Conservation (phyloP, 352 stramenopile genomes). For the Globisporangium solare region DNA sequence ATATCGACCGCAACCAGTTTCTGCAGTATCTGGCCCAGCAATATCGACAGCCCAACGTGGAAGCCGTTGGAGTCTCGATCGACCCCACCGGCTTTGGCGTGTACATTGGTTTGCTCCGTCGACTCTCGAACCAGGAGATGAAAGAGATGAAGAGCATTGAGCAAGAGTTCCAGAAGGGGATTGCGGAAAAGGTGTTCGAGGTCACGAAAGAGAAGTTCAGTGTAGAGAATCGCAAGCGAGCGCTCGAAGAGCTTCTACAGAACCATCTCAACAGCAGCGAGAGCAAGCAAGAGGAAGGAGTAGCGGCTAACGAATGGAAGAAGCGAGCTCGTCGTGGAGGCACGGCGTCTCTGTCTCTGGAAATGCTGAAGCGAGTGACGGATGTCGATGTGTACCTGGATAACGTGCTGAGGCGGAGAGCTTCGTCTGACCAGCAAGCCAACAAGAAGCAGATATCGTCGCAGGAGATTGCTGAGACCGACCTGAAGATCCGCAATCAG, state of each 20-base stretch:
- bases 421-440: constrained; percentile 25
- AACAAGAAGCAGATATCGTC: constrained; percentile 48
- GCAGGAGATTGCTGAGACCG: constrained; percentile 64
- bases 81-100: constrained; percentile 61
- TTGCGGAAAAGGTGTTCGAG: constrained; percentile 76
- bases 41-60: constrained; percentile 49
- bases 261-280: constrained; percentile 15
- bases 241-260: constrained; percentile 56
- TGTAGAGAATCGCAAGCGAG: constrained; percentile 68
- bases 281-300: constrained; percentile 1
- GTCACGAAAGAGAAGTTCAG: constrained; percentile 85
- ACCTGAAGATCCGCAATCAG: constrained; percentile 76
- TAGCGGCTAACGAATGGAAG: not conserved
- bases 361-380: constrained; percentile 78
- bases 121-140: constrained; percentile 68
- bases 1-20: constrained; percentile 68
- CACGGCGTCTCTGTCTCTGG: constrained; percentile 60
- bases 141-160: constrained; percentile 80
- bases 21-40: constrained; percentile 67
- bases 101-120: constrained; percentile 75
- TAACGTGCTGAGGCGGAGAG: constrained; percentile 66
- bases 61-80: constrained; percentile 63
- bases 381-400: constrained; percentile 82
- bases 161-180: constrained; percentile 74
- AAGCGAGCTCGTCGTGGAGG: not conserved